Evolutionary conservation across 2,329 filamentous ascomycete species (phyloP).

Genomic region (Calonectria naviculata): DNA sequence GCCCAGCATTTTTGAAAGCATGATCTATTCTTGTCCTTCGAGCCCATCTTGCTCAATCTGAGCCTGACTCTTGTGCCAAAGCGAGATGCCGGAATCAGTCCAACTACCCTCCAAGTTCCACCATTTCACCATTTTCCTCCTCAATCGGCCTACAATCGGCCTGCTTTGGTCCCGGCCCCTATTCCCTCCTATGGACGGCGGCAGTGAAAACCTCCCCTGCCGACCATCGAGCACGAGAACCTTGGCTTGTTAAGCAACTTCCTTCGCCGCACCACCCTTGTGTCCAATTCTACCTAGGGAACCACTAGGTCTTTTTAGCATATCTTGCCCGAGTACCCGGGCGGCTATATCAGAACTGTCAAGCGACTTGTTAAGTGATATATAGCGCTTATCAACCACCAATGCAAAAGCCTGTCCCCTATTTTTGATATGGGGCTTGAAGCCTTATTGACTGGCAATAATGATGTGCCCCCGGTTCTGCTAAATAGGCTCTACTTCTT

Average conservation of each 20-base stretch:
- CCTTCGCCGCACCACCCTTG: conserved; percentile 47
- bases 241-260: conserved; percentile 38
- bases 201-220: background rate
- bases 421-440: conserved; percentile 32
- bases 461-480: conserved; percentile 36
- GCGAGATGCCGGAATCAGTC: conserved; percentile 16
- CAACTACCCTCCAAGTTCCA: conserved; percentile 32
- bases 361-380: conserved; percentile 52
- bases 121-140: conserved; percentile 32
- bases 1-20: too few relatives aligned
- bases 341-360: conserved; percentile 50
- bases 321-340: conserved; percentile 45
- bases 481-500: conserved; percentile 46
- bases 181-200: background rate
- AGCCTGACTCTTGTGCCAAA: conserved; percentile 27
- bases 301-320: conserved; percentile 50
- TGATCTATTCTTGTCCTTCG: too few relatives aligned
- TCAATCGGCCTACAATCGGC: conserved; percentile 5
- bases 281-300: conserved; percentile 52
- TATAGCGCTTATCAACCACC: conserved; percentile 44
- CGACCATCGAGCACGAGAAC: conserved; percentile 25
- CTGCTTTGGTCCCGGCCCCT: background rate
- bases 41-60: conserved; percentile 30
- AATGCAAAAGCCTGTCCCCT: conserved; percentile 36
- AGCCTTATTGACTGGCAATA: conserved; percentile 43